Evolutionary conservation across 805 yeast species (phyloP).

Genomic region (Ascoidea rubescens): DNA sequence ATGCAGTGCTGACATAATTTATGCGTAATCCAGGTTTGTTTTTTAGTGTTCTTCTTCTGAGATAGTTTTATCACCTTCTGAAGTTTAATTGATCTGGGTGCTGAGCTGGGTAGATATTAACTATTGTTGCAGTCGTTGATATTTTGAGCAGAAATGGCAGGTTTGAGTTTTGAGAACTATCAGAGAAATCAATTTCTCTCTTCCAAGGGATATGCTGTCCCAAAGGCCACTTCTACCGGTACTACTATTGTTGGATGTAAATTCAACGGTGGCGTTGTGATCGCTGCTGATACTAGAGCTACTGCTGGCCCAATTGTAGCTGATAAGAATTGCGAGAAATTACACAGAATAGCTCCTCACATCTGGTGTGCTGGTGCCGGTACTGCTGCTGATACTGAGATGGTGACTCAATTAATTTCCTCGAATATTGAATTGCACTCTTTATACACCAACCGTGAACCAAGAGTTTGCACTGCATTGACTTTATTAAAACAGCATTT

Average conservation of each 20-base stretch:
- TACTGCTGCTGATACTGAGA: slow-evolving; percentile 99
- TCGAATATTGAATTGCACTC: slow-evolving; percentile 87
- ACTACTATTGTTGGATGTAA: slow-evolving; percentile 98
- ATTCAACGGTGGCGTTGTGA: slow-evolving; percentile 86
- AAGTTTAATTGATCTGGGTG: no score
- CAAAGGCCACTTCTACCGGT: slow-evolving; percentile 93
- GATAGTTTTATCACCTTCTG: background rate
- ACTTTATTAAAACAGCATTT: slow-evolving; percentile 91
- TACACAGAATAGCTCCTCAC: slow-evolving; percentile 77
- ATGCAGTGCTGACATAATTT: no score
- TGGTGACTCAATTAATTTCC: slow-evolving; percentile 87
- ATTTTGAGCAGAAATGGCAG: slow-evolving; percentile 44
- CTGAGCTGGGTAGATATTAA: no score
- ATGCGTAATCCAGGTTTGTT: background rate
- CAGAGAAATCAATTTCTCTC: slow-evolving; percentile 75
- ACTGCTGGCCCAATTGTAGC: slow-evolving; percentile 95
- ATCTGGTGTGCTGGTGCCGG: slow-evolving; percentile 99
- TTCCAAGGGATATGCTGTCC: slow-evolving; percentile 59
- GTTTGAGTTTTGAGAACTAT: slow-evolving; percentile 83
- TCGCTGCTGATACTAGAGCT: slow-evolving; percentile 98
- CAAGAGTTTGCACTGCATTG: slow-evolving; percentile 86
- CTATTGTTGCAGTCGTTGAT: background rate
- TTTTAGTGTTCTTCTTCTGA: background rate
- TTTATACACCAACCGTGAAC: slow-evolving; percentile 69
- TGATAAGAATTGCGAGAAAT: slow-evolving; percentile 93